These are phyloP conservation scores for Inonotus hispidus DNA, from an alignment of 1,284 basidiomycete genomes.

Conservation along the genomic window DNA sequence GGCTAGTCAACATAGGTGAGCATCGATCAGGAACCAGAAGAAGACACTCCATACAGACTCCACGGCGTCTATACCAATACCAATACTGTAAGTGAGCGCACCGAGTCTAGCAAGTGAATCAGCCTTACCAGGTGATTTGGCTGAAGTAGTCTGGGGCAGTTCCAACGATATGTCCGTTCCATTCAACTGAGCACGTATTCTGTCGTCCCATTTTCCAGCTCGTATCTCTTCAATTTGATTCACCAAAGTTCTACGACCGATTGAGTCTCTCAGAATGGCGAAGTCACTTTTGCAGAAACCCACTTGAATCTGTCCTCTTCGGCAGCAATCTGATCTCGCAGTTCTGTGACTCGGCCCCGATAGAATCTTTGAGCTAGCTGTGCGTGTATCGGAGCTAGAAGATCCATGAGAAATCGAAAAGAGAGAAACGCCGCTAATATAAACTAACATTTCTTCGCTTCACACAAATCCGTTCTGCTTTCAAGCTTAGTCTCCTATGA, in stretches of 20 bases:
- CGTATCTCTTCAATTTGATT: conserved; percentile 73
- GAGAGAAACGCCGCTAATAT: too few relatives aligned
- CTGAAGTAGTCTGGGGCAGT: neutral
- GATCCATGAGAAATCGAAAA: neutral
- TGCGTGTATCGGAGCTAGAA: conserved; percentile 47
- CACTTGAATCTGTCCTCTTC: conserved; percentile 75
- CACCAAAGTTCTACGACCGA: conserved; percentile 41
- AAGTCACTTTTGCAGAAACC: neutral
- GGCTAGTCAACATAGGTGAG: neutral
- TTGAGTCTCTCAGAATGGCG: conserved; percentile 5
- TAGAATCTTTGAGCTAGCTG: conserved; percentile 73
- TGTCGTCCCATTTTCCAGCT: conserved; percentile 60
- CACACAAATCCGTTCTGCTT: conserved; percentile 15
- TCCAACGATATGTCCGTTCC: neutral
- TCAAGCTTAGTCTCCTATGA: neutral
- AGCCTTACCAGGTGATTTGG: neutral
- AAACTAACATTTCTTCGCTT: conserved; percentile 26
- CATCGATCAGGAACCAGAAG: neutral
- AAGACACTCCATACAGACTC: neutral
- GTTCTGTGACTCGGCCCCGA: conserved; percentile 59
- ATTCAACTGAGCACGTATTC: conserved; percentile 18
- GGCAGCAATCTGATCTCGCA: conserved; percentile 59
- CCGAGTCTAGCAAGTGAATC: neutral
- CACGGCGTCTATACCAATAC: neutral
- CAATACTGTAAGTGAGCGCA: neutral